These are phyloP conservation scores for Mycena amicta DNA, from an alignment of 768 basidiomycete species.

Conservation along the genomic window DNA sequence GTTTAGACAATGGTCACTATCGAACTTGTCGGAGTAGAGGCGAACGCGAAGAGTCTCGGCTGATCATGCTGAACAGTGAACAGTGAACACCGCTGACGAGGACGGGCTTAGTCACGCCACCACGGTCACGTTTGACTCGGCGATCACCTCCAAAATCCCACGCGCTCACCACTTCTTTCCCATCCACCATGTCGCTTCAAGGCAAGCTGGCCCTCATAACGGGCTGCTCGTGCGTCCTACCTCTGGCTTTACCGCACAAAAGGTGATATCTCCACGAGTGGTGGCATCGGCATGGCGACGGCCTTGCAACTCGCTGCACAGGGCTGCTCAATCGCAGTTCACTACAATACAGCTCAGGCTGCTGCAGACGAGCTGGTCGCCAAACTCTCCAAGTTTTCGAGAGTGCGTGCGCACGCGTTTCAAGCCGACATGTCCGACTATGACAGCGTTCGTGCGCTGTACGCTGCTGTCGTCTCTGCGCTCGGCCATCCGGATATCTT, in stretches of 20 bases:
- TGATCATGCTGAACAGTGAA: too few species aligned
- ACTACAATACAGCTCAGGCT: slow-evolving; percentile 44
- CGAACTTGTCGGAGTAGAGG: too few species aligned
- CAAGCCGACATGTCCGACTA: slow-evolving; percentile 52
- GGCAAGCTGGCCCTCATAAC: slow-evolving; percentile 40
- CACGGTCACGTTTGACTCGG: too few species aligned
- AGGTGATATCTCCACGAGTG: slow-evolving; percentile 32
- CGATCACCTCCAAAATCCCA: too few species aligned
- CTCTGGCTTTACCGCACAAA: neutral
- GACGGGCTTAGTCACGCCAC: too few species aligned
- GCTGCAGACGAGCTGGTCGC: slow-evolving; percentile 43
- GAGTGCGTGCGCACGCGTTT: slow-evolving; percentile 45
- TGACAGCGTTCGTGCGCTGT: slow-evolving; percentile 44
- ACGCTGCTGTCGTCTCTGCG: slow-evolving; percentile 42
- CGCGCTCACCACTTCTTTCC: too few species aligned
- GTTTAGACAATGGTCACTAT: too few species aligned
- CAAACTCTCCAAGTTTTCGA: slow-evolving; percentile 33
- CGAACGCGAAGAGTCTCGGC: too few species aligned
- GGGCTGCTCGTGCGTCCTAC: slow-evolving; percentile 37
- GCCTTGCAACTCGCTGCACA: slow-evolving; percentile 46
- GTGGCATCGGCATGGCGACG: slow-evolving; percentile 56
- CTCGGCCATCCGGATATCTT: slow-evolving; percentile 54
- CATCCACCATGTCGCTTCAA: slow-evolving; percentile 19
- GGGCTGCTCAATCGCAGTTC: slow-evolving; percentile 54
- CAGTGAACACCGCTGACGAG: too few species aligned